phyloP scores from a whole-genome alignment of 2,329 filamentous ascomycete species.

The Penicillium sp. region DNA sequence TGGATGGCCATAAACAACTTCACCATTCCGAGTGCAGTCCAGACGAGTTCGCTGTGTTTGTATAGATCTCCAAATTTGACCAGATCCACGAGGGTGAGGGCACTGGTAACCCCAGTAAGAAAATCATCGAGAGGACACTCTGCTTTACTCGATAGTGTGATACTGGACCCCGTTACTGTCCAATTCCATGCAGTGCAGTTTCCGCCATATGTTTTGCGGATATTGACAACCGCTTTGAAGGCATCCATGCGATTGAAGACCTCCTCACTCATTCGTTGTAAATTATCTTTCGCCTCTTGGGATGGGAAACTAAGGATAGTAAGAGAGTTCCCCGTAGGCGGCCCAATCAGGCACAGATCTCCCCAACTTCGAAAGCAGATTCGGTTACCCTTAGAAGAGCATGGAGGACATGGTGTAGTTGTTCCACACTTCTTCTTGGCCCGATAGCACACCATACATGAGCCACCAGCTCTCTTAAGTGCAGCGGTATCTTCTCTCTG shows the following conservation, averaged over 20 bases:
- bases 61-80: background rate
- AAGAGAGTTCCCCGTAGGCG: background rate
- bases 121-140: background rate
- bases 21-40: conserved; percentile 15
- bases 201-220: conserved; percentile 11
- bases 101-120: conserved; percentile 7
- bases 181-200: conserved; percentile 11
- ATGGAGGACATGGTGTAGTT: conserved; percentile 21
- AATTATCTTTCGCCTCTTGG: background rate
- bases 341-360: conserved; percentile 19
- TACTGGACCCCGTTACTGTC: background rate
- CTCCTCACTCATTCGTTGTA: conserved; percentile 5
- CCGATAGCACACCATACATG: conserved; percentile 32
- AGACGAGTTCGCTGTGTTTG: conserved; percentile 5
- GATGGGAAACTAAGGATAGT: background rate
- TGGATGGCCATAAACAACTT: conserved; percentile 19
- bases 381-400: conserved; percentile 10
- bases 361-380: conserved; percentile 26
- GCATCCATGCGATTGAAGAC: background rate
- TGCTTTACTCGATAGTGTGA: background rate
- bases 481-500: conserved; percentile 18
- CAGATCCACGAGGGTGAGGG: conserved; percentile 8
- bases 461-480: conserved; percentile 27
- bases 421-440: conserved; percentile 30
- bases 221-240: conserved; percentile 13